Conservation (phyloP, 140 eudicot species). For the Flaveria floridana region DNA sequence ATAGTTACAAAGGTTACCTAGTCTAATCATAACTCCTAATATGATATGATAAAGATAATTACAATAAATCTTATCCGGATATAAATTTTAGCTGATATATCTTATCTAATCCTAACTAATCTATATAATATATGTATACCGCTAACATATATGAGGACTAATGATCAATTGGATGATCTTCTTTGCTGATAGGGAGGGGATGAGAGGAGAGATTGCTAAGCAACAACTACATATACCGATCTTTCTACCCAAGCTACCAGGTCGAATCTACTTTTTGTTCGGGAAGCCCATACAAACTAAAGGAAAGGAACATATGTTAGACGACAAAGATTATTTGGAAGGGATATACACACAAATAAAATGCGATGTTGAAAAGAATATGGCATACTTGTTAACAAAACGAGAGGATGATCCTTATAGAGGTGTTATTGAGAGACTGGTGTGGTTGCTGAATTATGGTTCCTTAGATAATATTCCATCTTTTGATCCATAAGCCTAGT, state of each 20-base stretch:
- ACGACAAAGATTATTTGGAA: slow-evolving; percentile 49
- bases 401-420: slow-evolving; percentile 84
- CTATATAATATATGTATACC: too few relatives aligned
- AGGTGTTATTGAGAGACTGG: slow-evolving; percentile 43
- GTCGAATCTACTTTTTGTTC: slow-evolving; percentile 69
- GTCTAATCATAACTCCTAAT: too few relatives aligned
- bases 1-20: too few relatives aligned
- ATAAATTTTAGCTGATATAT: too few relatives aligned
- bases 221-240: slow-evolving; percentile 57
- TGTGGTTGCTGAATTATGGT: slow-evolving; percentile 39
- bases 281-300: slow-evolving; percentile 76
- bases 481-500: slow-evolving; percentile 34
- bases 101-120: too few relatives aligned
- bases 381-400: slow-evolving; percentile 61
- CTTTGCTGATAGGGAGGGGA: slow-evolving; percentile 14
- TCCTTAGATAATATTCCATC: slow-evolving; percentile 56
- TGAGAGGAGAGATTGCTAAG: slow-evolving; percentile 49
- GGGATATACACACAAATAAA: slow-evolving; percentile 62
- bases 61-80: too few relatives aligned
- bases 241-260: slow-evolving; percentile 70
- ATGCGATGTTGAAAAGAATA: slow-evolving; percentile 54
- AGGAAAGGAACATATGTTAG: slow-evolving; percentile 49
- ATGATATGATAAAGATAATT: too few relatives aligned
- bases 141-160: neutral
- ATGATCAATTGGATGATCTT: slow-evolving; percentile 1